A percentile compares a stretch with the other conserved stretches of the same genome.
Evolutionary conservation across 805 yeast genomes (phyloP).

Genomic region (Cyberlindnera petersonii): DNA sequence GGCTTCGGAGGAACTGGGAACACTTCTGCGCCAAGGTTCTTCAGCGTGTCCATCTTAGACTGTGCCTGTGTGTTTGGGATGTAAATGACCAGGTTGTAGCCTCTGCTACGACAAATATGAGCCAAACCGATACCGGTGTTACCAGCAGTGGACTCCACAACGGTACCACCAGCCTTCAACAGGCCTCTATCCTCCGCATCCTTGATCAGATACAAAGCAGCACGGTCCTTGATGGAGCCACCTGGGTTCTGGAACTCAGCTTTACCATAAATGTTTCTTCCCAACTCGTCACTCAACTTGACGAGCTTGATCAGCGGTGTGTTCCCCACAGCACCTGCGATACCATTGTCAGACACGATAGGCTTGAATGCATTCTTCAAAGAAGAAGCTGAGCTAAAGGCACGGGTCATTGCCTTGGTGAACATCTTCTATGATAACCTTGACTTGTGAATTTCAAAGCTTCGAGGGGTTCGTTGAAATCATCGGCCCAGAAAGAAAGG

Average conservation of each 20-base stretch:
- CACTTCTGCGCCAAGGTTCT: constrained; percentile 79
- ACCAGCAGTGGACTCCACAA: constrained; percentile 93
- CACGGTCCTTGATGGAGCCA: constrained; percentile 88
- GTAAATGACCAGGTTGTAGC: constrained; percentile 80
- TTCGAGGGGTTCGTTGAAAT: too few species aligned
- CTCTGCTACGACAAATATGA: constrained; percentile 72
- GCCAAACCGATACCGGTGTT: constrained; percentile 95
- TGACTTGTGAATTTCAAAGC: not conserved
- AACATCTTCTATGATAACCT: constrained; percentile 9
- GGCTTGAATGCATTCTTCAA: constrained; percentile 36
- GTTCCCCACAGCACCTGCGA: constrained; percentile 87
- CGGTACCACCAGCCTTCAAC: constrained; percentile 73
- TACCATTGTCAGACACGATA: constrained; percentile 59
- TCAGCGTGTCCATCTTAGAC: constrained; percentile 69
- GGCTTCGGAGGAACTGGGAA: constrained; percentile 88
- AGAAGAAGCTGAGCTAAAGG: constrained; percentile 8
- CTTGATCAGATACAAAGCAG: constrained; percentile 71
- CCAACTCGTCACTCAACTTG: constrained; percentile 51
- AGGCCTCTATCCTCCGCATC: constrained; percentile 73
- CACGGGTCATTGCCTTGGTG: constrained; percentile 9
- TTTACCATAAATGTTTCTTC: constrained; percentile 79
- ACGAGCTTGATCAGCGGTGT: constrained; percentile 75
- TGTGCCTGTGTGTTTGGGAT: constrained; percentile 91
- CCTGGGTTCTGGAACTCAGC: constrained; percentile 95
- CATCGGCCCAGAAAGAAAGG: too few species aligned